A percentile compares a stretch with the other conserved stretches of the same genome.
These are phyloP conservation scores for Diddensiella santjacobensis DNA, from an alignment of 805 yeast species.

Conservation along the genomic window DNA sequence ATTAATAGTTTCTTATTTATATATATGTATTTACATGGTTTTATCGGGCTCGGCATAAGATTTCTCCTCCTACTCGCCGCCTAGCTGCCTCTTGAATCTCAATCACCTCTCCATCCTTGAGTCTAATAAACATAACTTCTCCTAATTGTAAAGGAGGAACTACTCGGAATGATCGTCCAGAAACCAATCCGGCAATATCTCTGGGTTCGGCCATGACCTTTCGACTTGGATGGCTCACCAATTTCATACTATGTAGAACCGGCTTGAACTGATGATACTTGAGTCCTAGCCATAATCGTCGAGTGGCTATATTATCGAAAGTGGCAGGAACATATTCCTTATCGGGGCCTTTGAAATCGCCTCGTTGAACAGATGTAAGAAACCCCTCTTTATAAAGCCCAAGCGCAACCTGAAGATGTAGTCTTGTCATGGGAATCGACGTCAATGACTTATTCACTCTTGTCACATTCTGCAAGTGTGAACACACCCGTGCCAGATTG, in stretches of 20 bases:
- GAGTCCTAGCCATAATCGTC: slow-evolving; percentile 88
- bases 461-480: slow-evolving; percentile 85
- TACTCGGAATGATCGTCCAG: slow-evolving; percentile 70
- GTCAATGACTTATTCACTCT: slow-evolving; percentile 71
- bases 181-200: slow-evolving; percentile 69
- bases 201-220: slow-evolving; percentile 57
- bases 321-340: slow-evolving; percentile 55
- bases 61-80: slow-evolving; percentile 67
- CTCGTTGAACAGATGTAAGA: slow-evolving; percentile 76
- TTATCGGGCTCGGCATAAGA: slow-evolving; percentile 59
- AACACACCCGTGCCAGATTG: slow-evolving; percentile 75
- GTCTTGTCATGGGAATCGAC: slow-evolving; percentile 74
- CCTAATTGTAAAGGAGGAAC: slow-evolving; percentile 85
- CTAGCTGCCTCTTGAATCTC: slow-evolving; percentile 86
- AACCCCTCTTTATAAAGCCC: slow-evolving; percentile 91
- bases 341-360: slow-evolving; percentile 84
- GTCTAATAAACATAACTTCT: slow-evolving; percentile 71
- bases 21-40: slow-evolving; percentile 1
- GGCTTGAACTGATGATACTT: slow-evolving; percentile 81
- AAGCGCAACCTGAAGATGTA: slow-evolving; percentile 78
- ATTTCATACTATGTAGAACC: slow-evolving; percentile 64
- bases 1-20: not conserved
- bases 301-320: slow-evolving; percentile 77
- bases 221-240: slow-evolving; percentile 83
- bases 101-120: slow-evolving; percentile 50